Conservation (phyloP, 768 basidiomycete genomes). For the Macrolepiota albuminosa region DNA sequence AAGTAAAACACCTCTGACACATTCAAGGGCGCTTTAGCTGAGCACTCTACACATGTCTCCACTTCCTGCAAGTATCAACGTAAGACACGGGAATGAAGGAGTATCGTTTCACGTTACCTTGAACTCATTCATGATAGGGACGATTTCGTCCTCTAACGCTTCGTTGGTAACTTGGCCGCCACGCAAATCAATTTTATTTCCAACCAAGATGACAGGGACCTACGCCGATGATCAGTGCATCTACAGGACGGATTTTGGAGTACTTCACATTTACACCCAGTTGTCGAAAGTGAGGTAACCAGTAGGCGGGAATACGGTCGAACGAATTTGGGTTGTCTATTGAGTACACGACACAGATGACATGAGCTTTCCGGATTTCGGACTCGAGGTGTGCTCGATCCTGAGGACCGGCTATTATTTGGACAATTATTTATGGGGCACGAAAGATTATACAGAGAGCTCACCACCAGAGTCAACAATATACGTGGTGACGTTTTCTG, state of each 20-base stretch:
- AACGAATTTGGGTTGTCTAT: conserved; percentile 97
- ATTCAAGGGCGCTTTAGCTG: conserved; percentile 86
- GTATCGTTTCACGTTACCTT: conserved; percentile 53
- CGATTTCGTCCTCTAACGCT: conserved; percentile 89
- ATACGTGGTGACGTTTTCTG: conserved; percentile 96
- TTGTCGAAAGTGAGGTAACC: conserved; percentile 93
- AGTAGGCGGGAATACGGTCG: conserved; percentile 96
- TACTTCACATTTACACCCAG: conserved; percentile 86
- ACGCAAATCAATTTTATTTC: conserved; percentile 96
- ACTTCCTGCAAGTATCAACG: conserved; percentile 68
- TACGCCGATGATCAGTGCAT: conserved; percentile 25
- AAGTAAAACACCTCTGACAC: conserved; percentile 98
- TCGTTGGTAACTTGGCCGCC: conserved; percentile 93
- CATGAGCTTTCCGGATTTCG: conserved; percentile 96
- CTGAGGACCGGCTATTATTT: conserved; percentile 65
- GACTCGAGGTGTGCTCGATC: conserved; percentile 88
- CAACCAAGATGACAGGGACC: conserved; percentile 96
- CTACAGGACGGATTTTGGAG: background rate
- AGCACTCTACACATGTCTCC: conserved; percentile 96
- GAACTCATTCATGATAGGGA: conserved; percentile 98
- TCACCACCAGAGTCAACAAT: conserved; percentile 96
- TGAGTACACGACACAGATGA: conserved; percentile 96
- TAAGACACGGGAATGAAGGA: conserved; percentile 4
- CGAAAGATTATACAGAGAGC: conserved; percentile 20
- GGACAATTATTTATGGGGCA: conserved; percentile 6